A percentile compares a stretch with the other conserved stretches of the same genome.
Conservation (phyloP, 73 alveolate genomes). For the Paramecium pentaurelia region DNA sequence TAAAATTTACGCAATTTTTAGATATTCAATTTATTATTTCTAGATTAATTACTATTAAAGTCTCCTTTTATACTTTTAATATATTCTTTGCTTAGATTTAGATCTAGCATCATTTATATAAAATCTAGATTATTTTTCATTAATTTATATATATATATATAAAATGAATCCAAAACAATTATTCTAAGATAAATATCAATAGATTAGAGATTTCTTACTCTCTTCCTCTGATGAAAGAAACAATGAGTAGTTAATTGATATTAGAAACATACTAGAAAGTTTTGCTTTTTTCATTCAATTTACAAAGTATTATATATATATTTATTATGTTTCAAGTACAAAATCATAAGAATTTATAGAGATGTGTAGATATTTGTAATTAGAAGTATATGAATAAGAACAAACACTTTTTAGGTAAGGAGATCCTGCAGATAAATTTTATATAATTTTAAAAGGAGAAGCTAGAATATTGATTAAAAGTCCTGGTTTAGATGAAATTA, state of each 20-base stretch:
- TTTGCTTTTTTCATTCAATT: conserved; percentile 35
- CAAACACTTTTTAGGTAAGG: conserved; percentile 51
- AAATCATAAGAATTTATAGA: conserved; percentile 48
- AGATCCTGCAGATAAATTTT: conserved; percentile 61
- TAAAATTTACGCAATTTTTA: neutral
- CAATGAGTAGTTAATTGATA: neutral
- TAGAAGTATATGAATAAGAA: conserved; percentile 35
- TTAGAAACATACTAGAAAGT: conserved; percentile 31
- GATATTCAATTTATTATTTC: neutral
- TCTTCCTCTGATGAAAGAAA: neutral
- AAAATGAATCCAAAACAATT: conserved; percentile 6
- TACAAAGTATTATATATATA: neutral
- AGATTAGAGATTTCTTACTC: conserved; percentile 16
- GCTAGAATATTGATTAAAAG: conserved; percentile 41
- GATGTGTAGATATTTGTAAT: conserved; percentile 45
- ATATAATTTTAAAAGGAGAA: conserved; percentile 47
- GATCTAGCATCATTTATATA: neutral
- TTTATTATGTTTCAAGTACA: neutral
- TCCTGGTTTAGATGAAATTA: conserved; percentile 49
- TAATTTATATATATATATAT: neutral
- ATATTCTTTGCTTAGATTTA: neutral
- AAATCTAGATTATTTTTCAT: neutral
- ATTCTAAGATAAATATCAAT: neutral
- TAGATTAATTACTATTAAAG: neutral
- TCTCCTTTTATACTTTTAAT: neutral